Percentiles rank a stretch among this genome's conserved stretches.
Conservation (phyloP, 768 basidiomycete species). For the Harrya chromipes region DNA sequence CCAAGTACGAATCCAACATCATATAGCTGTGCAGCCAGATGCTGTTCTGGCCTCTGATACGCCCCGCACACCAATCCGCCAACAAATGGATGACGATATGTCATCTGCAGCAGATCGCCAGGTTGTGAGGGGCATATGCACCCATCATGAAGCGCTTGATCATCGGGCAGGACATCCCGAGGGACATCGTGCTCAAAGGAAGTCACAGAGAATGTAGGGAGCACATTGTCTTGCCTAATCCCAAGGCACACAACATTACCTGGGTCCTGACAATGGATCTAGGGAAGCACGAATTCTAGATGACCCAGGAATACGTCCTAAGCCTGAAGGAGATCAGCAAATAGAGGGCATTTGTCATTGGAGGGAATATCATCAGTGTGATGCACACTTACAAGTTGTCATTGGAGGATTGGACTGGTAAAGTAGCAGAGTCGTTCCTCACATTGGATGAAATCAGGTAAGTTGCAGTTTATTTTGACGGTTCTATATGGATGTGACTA, state of each 20-base stretch:
- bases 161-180: no score
- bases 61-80: not conserved
- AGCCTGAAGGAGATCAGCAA: not conserved
- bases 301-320: conserved; percentile 1
- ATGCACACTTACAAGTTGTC: not conserved
- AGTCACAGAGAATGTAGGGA: not conserved
- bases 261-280: not conserved
- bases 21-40: no score
- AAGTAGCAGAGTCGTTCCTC: not conserved
- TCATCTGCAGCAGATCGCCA: not conserved
- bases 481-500: not conserved
- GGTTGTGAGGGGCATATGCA: not conserved
- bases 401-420: not conserved
- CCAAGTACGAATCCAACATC: no score
- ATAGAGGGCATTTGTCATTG: conserved; percentile 1
- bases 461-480: not conserved
- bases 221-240: not conserved
- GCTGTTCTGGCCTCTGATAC: not conserved
- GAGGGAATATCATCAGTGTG: not conserved
- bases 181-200: not conserved
- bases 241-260: not conserved
- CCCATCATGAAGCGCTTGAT: no score
- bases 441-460: not conserved
- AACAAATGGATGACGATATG: not conserved
- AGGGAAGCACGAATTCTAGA: not conserved